Conservation (phyloP, 768 basidiomycete genomes). For the Suillus brevipes region DNA sequence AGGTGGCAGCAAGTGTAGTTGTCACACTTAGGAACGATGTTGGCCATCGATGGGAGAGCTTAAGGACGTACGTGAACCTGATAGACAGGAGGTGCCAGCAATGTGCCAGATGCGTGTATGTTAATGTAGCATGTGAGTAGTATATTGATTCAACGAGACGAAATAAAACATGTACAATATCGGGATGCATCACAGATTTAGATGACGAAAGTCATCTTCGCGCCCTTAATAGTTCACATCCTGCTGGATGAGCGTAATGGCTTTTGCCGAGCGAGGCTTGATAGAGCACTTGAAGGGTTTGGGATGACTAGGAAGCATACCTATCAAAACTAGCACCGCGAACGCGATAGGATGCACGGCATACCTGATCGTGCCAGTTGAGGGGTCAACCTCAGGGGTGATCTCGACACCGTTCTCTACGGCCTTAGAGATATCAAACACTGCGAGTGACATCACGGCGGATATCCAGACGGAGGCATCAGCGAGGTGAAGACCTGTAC, state of each 20-base stretch:
- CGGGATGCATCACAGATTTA: background rate
- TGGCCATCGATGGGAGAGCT: background rate
- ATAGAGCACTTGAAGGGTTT: constrained; percentile 62
- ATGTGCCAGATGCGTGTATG: too few relatives aligned
- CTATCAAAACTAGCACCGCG: constrained; percentile 6
- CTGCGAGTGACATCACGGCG: constrained; percentile 45
- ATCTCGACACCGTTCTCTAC: constrained; percentile 47
- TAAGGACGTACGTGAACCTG: background rate
- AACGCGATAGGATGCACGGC: background rate
- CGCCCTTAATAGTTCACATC: constrained; percentile 35
- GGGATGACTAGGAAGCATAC: constrained; percentile 44
- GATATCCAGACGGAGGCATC: constrained; percentile 50
- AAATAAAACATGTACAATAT: background rate
- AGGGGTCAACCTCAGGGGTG: constrained; percentile 55
- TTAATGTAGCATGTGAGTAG: too few relatives aligned
- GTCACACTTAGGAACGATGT: background rate
- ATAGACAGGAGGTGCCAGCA: too few relatives aligned
- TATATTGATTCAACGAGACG: background rate
- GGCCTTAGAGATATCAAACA: constrained; percentile 47
- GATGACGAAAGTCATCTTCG: background rate
- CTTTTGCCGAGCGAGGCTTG: constrained; percentile 60
- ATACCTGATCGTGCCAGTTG: constrained; percentile 65
- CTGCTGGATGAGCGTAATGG: constrained; percentile 51
- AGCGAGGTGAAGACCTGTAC: constrained; percentile 50
- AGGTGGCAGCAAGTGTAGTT: background rate